These are phyloP conservation scores for Euptelea pleiosperma DNA, from an alignment of 164 flowering plant species.

Conservation along the genomic window DNA sequence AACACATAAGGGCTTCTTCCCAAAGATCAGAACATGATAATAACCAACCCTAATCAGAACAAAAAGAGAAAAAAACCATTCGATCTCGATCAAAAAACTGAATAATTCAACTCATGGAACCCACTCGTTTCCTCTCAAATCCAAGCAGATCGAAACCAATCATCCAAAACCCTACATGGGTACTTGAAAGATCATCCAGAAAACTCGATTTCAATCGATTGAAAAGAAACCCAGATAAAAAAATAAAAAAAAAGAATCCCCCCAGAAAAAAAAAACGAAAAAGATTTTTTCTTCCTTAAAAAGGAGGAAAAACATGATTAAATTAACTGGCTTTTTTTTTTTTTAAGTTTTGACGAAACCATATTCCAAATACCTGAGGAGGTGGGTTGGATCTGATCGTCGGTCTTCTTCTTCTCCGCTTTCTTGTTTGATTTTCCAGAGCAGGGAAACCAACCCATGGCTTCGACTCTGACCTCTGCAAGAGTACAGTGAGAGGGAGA, in stretches of 20 bases:
- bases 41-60: no score
- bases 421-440: conserved; percentile 50
- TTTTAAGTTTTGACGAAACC: no score
- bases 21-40: no score
- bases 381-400: conserved; percentile 49
- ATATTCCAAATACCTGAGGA: conserved; percentile 39
- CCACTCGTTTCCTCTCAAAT: background rate
- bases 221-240: background rate
- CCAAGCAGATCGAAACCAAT: background rate
- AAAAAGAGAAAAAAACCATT: background rate
- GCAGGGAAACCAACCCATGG: conserved; percentile 68
- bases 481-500: background rate
- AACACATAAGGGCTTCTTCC: background rate
- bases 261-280: background rate
- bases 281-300: no score
- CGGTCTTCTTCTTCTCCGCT: conserved; percentile 27
- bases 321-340: background rate
- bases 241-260: conserved; percentile 7
- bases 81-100: background rate
- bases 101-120: background rate
- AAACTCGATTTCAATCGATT: background rate
- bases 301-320: background rate
- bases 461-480: background rate
- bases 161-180: conserved; percentile 4
- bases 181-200: background rate